These are phyloP conservation scores for Ophiostoma himal-ulmi DNA, from an alignment of 2,329 filamentous ascomycete genomes.

Conservation along the genomic window DNA sequence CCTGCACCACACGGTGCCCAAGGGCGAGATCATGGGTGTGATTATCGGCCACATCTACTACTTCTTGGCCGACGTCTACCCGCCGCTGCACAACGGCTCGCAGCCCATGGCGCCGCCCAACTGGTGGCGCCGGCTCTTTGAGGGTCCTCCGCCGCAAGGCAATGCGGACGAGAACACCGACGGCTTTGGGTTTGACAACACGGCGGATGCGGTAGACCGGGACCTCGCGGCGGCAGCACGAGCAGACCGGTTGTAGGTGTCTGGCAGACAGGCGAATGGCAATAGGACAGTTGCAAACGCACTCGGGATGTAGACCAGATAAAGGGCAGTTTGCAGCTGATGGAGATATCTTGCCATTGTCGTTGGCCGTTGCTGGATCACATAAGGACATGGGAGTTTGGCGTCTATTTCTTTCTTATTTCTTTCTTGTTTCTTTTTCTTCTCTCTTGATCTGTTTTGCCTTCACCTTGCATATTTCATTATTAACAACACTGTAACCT, in stretches of 20 bases:
- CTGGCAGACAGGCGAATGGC: not conserved
- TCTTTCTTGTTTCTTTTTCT: not conserved
- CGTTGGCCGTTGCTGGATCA: not conserved
- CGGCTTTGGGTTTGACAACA: conserved; percentile 46
- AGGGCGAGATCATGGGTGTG: conserved; percentile 93
- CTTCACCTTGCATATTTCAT: not conserved
- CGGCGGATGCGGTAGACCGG: conserved; percentile 52
- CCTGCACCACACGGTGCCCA: conserved; percentile 83
- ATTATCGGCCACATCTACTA: conserved; percentile 96
- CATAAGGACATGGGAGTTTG: conserved; percentile 3
- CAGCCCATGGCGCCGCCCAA: conserved; percentile 80
- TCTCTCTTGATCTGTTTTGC: not conserved
- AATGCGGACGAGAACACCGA: conserved; percentile 31
- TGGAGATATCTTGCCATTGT: not conserved
- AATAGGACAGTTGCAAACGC: not conserved
- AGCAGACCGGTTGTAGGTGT: conserved; percentile 30
- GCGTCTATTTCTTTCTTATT: not conserved
- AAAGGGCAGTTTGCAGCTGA: not conserved
- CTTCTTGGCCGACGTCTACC: conserved; percentile 96
- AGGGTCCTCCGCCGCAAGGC: conserved; percentile 40
- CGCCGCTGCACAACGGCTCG: conserved; percentile 76
- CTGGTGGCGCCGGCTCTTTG: conserved; percentile 87
- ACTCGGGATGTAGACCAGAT: no score
- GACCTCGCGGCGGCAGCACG: conserved; percentile 55
- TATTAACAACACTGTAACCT: not conserved